Evolutionary conservation across 2,329 filamentous ascomycete species (phyloP), one percentile per base, ranked within the genome.

Genomic region (Dryadomyces sulphureus): DNA sequence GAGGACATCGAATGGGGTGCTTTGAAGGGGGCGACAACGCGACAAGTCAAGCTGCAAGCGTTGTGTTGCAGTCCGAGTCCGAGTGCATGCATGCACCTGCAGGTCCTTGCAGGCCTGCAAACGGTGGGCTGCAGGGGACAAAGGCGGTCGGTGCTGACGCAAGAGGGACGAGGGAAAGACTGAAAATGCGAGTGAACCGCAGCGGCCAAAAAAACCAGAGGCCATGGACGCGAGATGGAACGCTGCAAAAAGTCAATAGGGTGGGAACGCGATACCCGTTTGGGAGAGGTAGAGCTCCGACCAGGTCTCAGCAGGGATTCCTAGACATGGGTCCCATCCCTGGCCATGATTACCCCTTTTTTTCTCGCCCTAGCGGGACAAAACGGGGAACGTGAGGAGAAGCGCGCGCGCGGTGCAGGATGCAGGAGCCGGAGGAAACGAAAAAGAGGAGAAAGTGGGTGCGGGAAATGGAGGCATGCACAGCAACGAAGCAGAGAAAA

Each of bases 161-260:
- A 41, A 49, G 45, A 22, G 49, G 54, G 51, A 56, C 45, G 49
- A 47, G 45, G 47, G n/a, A 54, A 53, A 43, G 51, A 47, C 45
- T 48, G 46, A 53, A 51, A 32, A 20, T 7, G 39, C 16, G 39
- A 20, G 11, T n/a, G 17, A 32, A 17, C 11, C 41, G 25, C 19
- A 43, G 34, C 45, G 38, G 25, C 12, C 30, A 5, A 41, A 38
- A 35, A 41, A 45, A 48, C 45, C 34, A 36, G 43, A 46, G 38
- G 38, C 14, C 27, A 41, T 27, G 34, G 30, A 43, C 44, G 30
- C 39, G 45, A 32, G 41, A 45, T 32, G 27, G 27, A 32, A 32
- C 27, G 42, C 41, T 51, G 49, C 47, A 47, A 48, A 50, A 32
- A 32, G 34, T 40, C 38, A 25, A 51, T 48, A 49, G 43, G 43